phyloP scores from a whole-genome alignment of 176 grass and related monocot genomes.

The Echinochloa phyllopogon region DNA sequence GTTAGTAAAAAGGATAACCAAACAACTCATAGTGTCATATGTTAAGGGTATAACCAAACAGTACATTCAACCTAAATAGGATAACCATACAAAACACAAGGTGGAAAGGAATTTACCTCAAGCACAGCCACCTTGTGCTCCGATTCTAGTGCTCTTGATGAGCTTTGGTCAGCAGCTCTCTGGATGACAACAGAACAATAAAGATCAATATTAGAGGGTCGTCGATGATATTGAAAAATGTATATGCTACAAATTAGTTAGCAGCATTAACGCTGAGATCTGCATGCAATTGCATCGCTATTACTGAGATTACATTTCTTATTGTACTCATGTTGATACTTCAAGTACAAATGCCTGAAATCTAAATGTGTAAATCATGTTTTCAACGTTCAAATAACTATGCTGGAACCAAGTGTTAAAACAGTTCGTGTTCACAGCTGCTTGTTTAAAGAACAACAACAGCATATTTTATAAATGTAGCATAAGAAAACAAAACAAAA shows the following conservation, averaged over 20 bases:
- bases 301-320: neutral
- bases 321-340: neutral
- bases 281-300: constrained; percentile 18
- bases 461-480: neutral
- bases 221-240: neutral
- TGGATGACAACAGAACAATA: constrained; percentile 47
- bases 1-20: constrained; percentile 35
- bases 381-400: constrained; percentile 23
- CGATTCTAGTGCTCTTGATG: constrained; percentile 83
- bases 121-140: constrained; percentile 97
- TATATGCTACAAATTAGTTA: neutral
- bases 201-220: constrained; percentile 32
- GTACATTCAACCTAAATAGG: neutral
- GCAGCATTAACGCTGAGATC: neutral
- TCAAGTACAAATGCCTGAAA: constrained; percentile 33
- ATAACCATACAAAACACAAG: constrained; percentile 11
- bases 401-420: constrained; percentile 12
- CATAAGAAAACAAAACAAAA: constrained; percentile 31
- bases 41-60: too few relatives aligned
- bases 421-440: constrained; percentile 7
- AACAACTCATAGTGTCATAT: neutral
- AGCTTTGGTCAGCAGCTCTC: constrained; percentile 98
- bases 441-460: neutral
- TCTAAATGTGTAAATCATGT: constrained; percentile 26
- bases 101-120: constrained; percentile 58